A percentile compares a stretch with the other conserved stretches of the same genome.
Evolutionary conservation across 2,329 filamentous ascomycete species (phyloP).

Genomic region (Emergomyces pasteurianus): DNA sequence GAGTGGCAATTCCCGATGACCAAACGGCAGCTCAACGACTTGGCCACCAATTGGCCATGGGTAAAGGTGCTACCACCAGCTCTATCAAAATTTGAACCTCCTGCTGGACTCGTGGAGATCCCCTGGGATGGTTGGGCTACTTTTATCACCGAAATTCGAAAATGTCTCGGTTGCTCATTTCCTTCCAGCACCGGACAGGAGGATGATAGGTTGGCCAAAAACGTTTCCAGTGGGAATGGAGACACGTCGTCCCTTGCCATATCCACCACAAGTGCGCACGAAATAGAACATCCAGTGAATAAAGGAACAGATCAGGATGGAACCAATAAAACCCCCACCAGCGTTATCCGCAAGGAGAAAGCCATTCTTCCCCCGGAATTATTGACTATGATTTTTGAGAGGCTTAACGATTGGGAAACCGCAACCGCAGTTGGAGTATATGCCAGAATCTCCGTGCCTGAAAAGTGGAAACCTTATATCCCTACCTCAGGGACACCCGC

Average conservation of each 20-base stretch:
- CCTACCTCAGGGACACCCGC: constrained; percentile 46
- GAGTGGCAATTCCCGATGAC: constrained; percentile 90
- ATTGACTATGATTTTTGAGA: constrained; percentile 71
- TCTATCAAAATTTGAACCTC: constrained; percentile 63
- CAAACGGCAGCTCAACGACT: constrained; percentile 73
- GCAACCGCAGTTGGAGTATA: constrained; percentile 70
- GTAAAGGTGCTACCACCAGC: constrained; percentile 69
- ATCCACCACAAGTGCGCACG: neutral
- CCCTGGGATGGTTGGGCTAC: constrained; percentile 38
- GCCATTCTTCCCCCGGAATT: constrained; percentile 62
- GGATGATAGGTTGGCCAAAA: neutral
- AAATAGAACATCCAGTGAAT: neutral
- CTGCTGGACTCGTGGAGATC: constrained; percentile 36
- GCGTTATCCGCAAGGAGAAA: neutral
- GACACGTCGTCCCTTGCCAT: neutral
- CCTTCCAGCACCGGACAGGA: neutral
- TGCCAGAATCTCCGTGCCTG: constrained; percentile 61
- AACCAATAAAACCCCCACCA: neutral
- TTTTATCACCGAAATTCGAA: constrained; percentile 22
- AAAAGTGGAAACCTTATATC: constrained; percentile 56
- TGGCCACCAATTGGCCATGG: constrained; percentile 77
- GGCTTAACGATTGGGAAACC: constrained; percentile 83
- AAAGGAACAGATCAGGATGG: neutral
- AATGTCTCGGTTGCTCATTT: constrained; percentile 17
- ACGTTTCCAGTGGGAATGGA: neutral